Percentiles rank a stretch among this genome's conserved stretches.
Evolutionary conservation across 345 rosid species (phyloP).

Genomic region (Syzygium oleosum): DNA sequence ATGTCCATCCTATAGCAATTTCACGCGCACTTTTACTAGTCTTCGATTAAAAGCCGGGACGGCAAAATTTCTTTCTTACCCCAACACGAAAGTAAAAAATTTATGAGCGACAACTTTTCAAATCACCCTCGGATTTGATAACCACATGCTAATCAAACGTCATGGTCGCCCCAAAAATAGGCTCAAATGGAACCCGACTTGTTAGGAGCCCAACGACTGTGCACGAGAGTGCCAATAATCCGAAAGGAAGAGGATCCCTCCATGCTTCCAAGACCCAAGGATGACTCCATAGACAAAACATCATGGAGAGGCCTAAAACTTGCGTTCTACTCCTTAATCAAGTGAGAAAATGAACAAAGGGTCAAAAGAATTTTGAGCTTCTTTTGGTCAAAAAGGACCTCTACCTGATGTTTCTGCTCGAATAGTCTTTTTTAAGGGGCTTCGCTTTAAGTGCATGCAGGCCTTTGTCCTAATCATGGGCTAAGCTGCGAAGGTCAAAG

Average conservation of each 20-base stretch:
- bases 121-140: not conserved
- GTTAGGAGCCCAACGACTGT: not conserved
- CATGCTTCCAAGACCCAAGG: not conserved
- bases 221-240: too few species aligned
- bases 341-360: not conserved
- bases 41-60: not conserved
- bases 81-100: not conserved
- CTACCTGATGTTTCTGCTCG: not conserved
- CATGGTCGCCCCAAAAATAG: not conserved
- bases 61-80: not conserved
- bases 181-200: not conserved
- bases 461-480: not conserved
- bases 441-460: not conserved
- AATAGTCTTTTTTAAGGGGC: not conserved
- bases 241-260: not conserved
- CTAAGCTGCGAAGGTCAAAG: not conserved
- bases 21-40: not conserved
- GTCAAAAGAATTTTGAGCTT: not conserved
- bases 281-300: not conserved
- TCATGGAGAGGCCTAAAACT: not conserved
- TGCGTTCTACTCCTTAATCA: not conserved
- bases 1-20: not conserved
- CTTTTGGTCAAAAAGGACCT: not conserved
- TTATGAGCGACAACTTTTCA: not conserved
- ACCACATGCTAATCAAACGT: not conserved